A percentile compares a stretch with the other conserved stretches of the same genome.
phyloP scores from a whole-genome alignment of 345 rosid species.

The Gossypium stocksii region DNA sequence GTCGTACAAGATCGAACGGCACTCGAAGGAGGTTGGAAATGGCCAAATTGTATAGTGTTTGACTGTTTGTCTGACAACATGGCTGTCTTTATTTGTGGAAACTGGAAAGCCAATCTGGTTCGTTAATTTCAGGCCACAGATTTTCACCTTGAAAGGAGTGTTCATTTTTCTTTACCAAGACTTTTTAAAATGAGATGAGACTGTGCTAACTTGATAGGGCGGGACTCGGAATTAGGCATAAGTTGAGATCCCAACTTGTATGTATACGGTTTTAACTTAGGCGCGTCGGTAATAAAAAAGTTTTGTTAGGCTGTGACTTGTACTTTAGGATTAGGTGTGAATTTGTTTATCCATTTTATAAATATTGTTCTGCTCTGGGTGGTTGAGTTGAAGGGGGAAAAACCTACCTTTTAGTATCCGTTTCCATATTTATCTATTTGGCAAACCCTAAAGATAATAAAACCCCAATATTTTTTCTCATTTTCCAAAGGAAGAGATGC shows the following conservation, averaged over 20 bases:
- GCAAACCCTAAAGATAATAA: too few relatives aligned
- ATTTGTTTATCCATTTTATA: not conserved
- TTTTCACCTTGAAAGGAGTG: not conserved
- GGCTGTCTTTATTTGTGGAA: not conserved
- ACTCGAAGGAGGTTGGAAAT: not conserved
- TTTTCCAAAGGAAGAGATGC: not conserved
- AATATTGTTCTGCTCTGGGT: not conserved
- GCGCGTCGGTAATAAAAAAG: not conserved
- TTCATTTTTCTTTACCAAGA: not conserved
- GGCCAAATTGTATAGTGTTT: conserved; percentile 2
- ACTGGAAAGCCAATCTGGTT: conserved; percentile 2
- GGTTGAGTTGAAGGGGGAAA: not conserved
- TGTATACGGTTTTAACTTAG: not conserved
- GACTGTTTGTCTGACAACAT: conserved; percentile 1
- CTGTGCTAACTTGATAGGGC: not conserved
- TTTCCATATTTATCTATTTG: too few relatives aligned
- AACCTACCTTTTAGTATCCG: too few relatives aligned
- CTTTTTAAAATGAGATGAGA: not conserved
- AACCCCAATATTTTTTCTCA: too few relatives aligned
- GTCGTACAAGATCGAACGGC: not conserved
- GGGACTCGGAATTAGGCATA: not conserved
- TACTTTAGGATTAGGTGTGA: not conserved
- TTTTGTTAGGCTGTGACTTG: not conserved
- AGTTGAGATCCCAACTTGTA: not conserved
- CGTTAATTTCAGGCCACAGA: not conserved